Evolutionary conservation across 805 yeast genomes (phyloP).

Genomic region (Candida ascalaphidarum): DNA sequence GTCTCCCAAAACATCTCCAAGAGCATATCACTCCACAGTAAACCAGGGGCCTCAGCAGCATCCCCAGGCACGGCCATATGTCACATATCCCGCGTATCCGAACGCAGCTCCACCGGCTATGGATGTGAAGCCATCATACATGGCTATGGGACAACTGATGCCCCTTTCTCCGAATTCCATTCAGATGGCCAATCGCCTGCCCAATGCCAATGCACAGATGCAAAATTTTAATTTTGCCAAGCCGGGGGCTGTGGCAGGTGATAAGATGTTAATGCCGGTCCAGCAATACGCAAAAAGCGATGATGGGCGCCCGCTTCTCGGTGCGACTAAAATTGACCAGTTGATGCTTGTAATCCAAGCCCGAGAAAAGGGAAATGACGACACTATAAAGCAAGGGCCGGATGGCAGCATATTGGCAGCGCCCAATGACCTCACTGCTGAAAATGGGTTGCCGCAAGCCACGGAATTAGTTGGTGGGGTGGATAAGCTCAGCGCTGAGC

Average conservation of each 20-base stretch:
- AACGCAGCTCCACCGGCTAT: too few relatives aligned
- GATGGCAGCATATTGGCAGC: slow-evolving; percentile 62
- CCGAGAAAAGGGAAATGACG: slow-evolving; percentile 65
- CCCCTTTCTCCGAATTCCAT: too few relatives aligned
- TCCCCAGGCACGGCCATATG: too few relatives aligned
- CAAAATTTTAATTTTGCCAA: neutral
- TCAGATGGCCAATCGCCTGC: too few relatives aligned
- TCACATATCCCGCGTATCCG: too few relatives aligned
- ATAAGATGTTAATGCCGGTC: slow-evolving; percentile 32
- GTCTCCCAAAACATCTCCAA: too few relatives aligned
- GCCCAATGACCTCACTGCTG: slow-evolving; percentile 20
- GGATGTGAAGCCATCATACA: too few relatives aligned
- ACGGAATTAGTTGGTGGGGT: slow-evolving; percentile 73
- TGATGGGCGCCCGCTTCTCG: slow-evolving; percentile 63
- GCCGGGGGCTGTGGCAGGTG: slow-evolving; percentile 1
- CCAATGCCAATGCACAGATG: too few relatives aligned
- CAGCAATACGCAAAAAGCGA: slow-evolving; percentile 42
- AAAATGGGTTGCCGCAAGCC: slow-evolving; percentile 49
- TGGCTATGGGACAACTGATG: too few relatives aligned
- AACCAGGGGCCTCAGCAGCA: neutral
- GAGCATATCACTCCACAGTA: too few relatives aligned
- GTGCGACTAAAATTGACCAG: slow-evolving; percentile 87
- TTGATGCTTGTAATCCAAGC: slow-evolving; percentile 89
- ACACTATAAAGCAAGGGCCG: slow-evolving; percentile 51
- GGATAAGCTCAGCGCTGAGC: slow-evolving; percentile 44